These are phyloP conservation scores for Oemleria cerasiformis DNA, from an alignment of 306 rosid species.

Conservation along the genomic window DNA sequence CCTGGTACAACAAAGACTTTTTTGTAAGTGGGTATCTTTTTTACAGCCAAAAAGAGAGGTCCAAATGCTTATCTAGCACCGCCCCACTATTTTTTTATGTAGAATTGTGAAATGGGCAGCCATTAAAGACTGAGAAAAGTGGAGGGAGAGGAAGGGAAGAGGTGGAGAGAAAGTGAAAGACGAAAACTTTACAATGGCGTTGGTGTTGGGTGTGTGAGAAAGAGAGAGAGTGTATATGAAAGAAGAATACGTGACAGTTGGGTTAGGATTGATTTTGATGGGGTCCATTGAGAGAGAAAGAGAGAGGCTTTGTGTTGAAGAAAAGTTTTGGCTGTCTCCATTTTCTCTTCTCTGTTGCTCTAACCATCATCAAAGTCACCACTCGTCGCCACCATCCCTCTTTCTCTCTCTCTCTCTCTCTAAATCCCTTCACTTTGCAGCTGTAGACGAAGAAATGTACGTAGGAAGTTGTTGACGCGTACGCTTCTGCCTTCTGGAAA, in stretches of 20 bases:
- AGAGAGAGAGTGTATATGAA: constrained; percentile 25
- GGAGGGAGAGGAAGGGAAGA: constrained; percentile 20
- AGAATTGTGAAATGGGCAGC: constrained; percentile 44
- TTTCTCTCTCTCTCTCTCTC: constrained; percentile 14
- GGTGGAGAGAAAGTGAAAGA: constrained; percentile 30
- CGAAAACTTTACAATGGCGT: constrained; percentile 27
- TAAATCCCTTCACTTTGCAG: neutral
- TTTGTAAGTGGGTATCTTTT: constrained; percentile 40
- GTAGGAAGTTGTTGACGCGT: constrained; percentile 23
- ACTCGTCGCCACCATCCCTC: neutral
- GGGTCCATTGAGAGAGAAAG: constrained; percentile 27
- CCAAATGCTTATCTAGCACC: constrained; percentile 49
- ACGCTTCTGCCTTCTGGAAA: neutral
- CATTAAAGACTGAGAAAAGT: constrained; percentile 67
- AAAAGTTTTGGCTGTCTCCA: constrained; percentile 25
- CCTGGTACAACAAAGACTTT: constrained; percentile 29
- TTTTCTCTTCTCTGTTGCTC: constrained; percentile 21
- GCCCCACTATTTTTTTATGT: constrained; percentile 51
- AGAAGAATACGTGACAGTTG: constrained; percentile 69
- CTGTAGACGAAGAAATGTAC: neutral
- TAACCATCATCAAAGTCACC: constrained; percentile 36
- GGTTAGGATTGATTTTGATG: constrained; percentile 39
- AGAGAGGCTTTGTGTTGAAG: constrained; percentile 26
- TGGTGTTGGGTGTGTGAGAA: constrained; percentile 31
- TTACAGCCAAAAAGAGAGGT: constrained; percentile 47